Evolutionary conservation across 345 rosid genomes (phyloP).

Genomic region (Triadica sebifera): DNA sequence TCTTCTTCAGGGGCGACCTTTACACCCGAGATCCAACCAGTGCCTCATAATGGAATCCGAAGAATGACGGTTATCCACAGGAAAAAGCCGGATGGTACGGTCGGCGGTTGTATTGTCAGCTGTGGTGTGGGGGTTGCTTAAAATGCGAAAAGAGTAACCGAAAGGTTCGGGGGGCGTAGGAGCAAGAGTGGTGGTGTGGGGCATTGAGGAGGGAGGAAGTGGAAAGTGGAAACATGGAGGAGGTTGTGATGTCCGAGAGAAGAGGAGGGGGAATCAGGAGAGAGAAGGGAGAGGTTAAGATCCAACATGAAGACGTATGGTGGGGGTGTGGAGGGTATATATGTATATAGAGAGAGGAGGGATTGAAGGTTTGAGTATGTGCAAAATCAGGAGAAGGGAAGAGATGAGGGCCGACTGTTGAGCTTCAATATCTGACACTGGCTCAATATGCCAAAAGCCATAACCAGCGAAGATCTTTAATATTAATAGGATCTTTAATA

Average conservation of each 20-base stretch:
- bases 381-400: too few species aligned
- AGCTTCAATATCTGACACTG: too few species aligned
- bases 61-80: conserved; percentile 19
- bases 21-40: conserved; percentile 39
- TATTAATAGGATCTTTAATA: too few species aligned
- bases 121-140: conserved; percentile 1
- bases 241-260: conserved; percentile 6
- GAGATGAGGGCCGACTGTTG: too few species aligned
- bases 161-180: conserved; percentile 24
- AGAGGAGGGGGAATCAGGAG: conserved; percentile 8
- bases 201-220: conserved; percentile 38
- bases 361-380: too few species aligned
- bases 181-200: conserved; percentile 30
- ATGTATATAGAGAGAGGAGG: too few species aligned
- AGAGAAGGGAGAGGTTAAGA: conserved; percentile 42
- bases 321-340: too few species aligned
- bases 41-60: conserved; percentile 12
- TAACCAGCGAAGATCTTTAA: too few species aligned
- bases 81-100: conserved; percentile 48
- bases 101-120: conserved; percentile 1
- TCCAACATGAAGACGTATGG: conserved; percentile 40
- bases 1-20: conserved; percentile 47
- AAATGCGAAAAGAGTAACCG: conserved; percentile 33
- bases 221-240: conserved; percentile 16
- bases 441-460: too few species aligned